Percentiles rank a stretch among this genome's conserved stretches.
Evolutionary conservation across 2,329 filamentous ascomycete species (phyloP).

Genomic region (Aphanocladium album): DNA sequence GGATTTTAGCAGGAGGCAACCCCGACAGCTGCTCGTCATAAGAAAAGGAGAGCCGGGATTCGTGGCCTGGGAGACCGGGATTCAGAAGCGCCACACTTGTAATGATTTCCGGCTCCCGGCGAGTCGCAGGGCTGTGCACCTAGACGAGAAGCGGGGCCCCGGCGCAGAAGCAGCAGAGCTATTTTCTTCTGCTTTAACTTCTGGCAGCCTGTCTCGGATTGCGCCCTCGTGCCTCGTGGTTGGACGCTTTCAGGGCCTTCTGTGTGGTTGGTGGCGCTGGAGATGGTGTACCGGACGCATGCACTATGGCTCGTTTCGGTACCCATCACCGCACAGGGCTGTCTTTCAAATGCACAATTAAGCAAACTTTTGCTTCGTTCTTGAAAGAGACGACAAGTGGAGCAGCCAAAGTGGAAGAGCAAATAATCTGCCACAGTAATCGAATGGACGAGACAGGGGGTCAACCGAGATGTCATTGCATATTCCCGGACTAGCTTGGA

Average conservation of each 20-base stretch:
- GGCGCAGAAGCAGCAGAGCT: neutral
- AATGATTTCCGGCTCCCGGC: slow-evolving; percentile 1
- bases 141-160: neutral
- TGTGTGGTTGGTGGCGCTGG: neutral
- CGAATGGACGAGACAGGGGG: neutral
- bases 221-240: neutral
- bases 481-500: slow-evolving; percentile 1
- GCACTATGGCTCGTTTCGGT: neutral
- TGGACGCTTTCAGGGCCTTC: neutral
- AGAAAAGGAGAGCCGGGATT: neutral
- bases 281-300: neutral
- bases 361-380: neutral
- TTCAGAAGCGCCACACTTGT: slow-evolving; percentile 3
- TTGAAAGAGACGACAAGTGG: too few relatives aligned
- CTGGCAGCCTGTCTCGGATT: neutral
- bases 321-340: neutral
- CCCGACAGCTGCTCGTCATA: neutral
- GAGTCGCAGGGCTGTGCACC: slow-evolving; percentile 5
- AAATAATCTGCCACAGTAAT: too few relatives aligned
- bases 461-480: neutral
- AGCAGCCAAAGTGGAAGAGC: too few relatives aligned
- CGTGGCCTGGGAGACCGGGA: neutral
- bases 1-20: neutral
- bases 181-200: neutral
- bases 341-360: neutral